Percentiles rank a stretch among this genome's conserved stretches.
Evolutionary conservation across 2,329 filamentous ascomycete species (phyloP).

Genomic region (Gaeumannomyces sp.): DNA sequence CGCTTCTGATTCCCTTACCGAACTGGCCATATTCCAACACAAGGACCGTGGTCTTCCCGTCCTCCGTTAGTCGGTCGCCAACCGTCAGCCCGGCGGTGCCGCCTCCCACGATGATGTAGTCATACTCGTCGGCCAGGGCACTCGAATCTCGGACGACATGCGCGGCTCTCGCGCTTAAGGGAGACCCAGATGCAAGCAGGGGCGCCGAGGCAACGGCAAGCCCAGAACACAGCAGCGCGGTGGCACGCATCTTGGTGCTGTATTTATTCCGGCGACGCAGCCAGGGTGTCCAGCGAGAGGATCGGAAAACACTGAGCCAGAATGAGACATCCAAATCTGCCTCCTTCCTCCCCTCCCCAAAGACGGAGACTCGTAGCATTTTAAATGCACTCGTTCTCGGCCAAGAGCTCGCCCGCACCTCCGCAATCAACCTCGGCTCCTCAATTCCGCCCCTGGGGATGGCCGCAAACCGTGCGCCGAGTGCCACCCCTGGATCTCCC

Average conservation of each 20-base stretch:
- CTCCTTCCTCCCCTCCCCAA: too few relatives aligned
- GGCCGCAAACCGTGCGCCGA: too few relatives aligned
- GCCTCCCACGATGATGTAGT: conserved; percentile 19
- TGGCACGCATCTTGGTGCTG: neutral
- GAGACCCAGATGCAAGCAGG: neutral
- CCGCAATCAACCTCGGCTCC: too few relatives aligned
- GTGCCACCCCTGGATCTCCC: neutral
- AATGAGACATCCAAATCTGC: too few relatives aligned
- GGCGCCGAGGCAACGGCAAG: neutral
- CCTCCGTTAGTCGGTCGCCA: conserved; percentile 18
- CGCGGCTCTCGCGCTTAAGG: neutral
- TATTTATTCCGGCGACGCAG: too few relatives aligned
- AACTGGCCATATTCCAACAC: conserved; percentile 19
- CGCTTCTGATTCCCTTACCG: neutral
- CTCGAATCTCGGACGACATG: conserved; percentile 2
- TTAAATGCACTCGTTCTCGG: too few relatives aligned
- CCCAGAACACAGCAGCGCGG: neutral
- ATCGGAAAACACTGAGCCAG: too few relatives aligned
- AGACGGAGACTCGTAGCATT: too few relatives aligned
- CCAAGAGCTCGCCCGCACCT: too few relatives aligned
- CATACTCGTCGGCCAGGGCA: conserved; percentile 12
- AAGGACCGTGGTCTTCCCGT: conserved; percentile 16
- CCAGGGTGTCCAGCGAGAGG: neutral
- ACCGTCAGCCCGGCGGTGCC: conserved; percentile 19
- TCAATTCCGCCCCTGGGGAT: too few relatives aligned